Percentiles rank a stretch among this genome's conserved stretches.
Evolutionary conservation across 164 flowering plant species (phyloP).

Genomic region (Liriodendron chinense): DNA sequence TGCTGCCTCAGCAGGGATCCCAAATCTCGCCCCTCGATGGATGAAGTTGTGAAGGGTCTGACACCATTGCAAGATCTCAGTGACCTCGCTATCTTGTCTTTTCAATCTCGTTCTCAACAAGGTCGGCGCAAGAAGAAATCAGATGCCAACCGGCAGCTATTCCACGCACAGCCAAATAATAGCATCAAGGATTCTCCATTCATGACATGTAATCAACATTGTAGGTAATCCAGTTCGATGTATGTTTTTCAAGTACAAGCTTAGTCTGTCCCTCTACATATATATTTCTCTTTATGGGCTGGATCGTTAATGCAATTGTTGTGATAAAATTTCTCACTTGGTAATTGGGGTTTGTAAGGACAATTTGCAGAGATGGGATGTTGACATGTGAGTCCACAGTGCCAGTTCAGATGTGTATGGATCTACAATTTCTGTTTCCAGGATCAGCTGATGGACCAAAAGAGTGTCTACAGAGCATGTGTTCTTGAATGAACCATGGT

Average conservation of each 20-base stretch:
- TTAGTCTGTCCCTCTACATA: not conserved
- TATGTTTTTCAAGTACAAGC: not conserved
- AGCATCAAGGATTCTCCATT: conserved; percentile 52
- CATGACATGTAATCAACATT: conserved; percentile 43
- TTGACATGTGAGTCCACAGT: not conserved
- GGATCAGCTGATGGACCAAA: too few species aligned
- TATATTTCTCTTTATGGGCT: conserved; percentile 3
- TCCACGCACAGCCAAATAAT: conserved; percentile 30
- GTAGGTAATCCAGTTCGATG: conserved; percentile 20
- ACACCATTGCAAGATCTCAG: conserved; percentile 73
- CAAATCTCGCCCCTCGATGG: conserved; percentile 83
- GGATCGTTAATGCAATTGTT: conserved; percentile 4
- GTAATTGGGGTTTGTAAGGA: not conserved
- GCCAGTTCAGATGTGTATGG: not conserved
- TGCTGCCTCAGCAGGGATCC: conserved; percentile 82
- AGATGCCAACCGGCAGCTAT: conserved; percentile 44
- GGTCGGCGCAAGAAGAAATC: conserved; percentile 63
- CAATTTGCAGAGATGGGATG: not conserved
- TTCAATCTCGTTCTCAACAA: conserved; percentile 64
- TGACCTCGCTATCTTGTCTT: conserved; percentile 68
- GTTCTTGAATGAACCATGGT: too few species aligned
- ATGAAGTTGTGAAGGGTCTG: conserved; percentile 73
- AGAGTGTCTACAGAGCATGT: too few species aligned
- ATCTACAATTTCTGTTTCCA: too few species aligned
- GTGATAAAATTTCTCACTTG: not conserved